Percentiles rank a stretch among this genome's conserved stretches.
These are phyloP conservation scores for Boechera stricta DNA, from an alignment of 345 rosid species.

Conservation along the genomic window DNA sequence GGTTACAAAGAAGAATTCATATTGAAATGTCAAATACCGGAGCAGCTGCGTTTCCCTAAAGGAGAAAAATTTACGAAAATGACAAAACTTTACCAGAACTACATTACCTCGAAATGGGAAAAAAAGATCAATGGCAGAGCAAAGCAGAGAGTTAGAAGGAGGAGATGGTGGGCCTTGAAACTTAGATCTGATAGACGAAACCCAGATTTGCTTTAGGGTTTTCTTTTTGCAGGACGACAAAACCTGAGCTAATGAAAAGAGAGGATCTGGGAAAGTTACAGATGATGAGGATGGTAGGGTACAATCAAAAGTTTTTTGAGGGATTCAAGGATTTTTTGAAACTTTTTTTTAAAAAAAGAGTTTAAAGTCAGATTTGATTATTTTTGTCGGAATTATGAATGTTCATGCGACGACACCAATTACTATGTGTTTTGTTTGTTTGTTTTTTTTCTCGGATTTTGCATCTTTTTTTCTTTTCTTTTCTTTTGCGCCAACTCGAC, in stretches of 20 bases:
- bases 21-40: not conserved
- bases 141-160: not conserved
- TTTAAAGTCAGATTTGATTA: slow-evolving; percentile 31
- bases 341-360: not conserved
- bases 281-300: not conserved
- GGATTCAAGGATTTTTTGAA: not conserved
- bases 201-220: slow-evolving; percentile 38
- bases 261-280: slow-evolving; percentile 38
- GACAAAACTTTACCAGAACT: not conserved
- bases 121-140: slow-evolving; percentile 8
- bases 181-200: slow-evolving; percentile 38
- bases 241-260: not conserved
- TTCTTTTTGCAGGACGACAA: slow-evolving; percentile 12
- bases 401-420: slow-evolving; percentile 43
- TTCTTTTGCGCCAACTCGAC: slow-evolving; percentile 7
- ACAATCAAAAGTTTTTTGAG: not conserved
- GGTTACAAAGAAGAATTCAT: not conserved
- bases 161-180: not conserved
- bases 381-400: slow-evolving; percentile 43
- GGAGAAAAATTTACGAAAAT: not conserved
- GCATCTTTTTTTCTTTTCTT: too few relatives aligned
- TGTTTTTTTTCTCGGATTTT: not conserved
- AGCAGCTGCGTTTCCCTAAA: slow-evolving; percentile 13
- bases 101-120: slow-evolving; percentile 32
- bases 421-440: slow-evolving; percentile 21